Conservation (phyloP, 1,284 basidiomycete species). For the Termitomyces sp. region DNA sequence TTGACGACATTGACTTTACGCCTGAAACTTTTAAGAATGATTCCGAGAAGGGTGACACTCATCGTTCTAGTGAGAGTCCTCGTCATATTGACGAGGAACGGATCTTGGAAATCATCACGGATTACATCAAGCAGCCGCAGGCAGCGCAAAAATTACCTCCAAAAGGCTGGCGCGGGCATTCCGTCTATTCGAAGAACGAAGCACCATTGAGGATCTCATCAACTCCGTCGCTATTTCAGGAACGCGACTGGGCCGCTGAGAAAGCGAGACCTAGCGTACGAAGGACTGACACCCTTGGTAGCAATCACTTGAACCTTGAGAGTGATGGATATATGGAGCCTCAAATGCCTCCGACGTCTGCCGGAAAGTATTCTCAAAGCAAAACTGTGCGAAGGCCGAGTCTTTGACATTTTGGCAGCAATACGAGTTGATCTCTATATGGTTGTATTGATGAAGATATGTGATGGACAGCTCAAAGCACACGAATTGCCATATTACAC, state of each 20-base stretch:
- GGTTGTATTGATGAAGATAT: too few species aligned
- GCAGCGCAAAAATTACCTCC: not conserved
- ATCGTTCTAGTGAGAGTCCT: not conserved
- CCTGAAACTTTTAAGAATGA: conserved; percentile 32
- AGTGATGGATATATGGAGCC: not conserved
- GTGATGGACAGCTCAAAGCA: too few species aligned
- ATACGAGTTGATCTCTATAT: not conserved
- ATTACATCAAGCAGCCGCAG: conserved; percentile 10
- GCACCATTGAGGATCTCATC: conserved; percentile 14
- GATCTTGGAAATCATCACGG: not conserved
- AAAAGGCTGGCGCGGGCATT: conserved; percentile 5
- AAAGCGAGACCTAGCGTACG: conserved; percentile 1
- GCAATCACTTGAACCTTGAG: not conserved
- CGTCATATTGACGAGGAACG: conserved; percentile 4
- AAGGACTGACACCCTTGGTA: not conserved
- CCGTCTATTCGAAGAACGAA: conserved; percentile 14
- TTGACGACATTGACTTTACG: conserved; percentile 37
- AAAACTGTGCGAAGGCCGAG: not conserved
- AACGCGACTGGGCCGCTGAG: conserved; percentile 1
- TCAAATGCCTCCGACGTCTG: not conserved
- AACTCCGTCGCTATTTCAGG: conserved; percentile 16
- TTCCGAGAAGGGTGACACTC: conserved; percentile 15
- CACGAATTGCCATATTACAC: too few species aligned
- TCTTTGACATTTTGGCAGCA: not conserved
- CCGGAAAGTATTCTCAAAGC: too few species aligned